Evolutionary conservation across 2,329 filamentous ascomycete species (phyloP).

Genomic region (Trichoderma arundinaceum): DNA sequence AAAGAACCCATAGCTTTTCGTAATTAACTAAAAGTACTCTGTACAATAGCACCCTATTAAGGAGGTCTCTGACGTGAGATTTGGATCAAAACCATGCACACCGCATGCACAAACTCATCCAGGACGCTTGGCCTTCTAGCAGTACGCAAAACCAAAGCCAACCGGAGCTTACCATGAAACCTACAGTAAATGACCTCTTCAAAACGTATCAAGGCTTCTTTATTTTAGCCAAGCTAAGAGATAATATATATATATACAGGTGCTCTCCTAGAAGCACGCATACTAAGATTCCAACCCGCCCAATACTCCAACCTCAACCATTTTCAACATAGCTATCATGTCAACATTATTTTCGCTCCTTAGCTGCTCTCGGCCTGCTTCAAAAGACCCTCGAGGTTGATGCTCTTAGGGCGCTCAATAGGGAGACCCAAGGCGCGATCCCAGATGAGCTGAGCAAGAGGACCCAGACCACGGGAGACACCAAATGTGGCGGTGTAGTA

Average conservation of each 20-base stretch:
- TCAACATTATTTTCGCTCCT: conserved; percentile 12
- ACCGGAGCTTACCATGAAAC: no score
- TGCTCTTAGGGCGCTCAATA: conserved; percentile 97
- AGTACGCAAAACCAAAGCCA: no score
- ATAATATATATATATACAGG: conserved; percentile 16
- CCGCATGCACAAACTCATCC: no score
- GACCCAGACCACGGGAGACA: conserved; percentile 76
- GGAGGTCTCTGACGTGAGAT: no score
- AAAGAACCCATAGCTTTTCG: no score
- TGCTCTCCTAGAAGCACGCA: conserved; percentile 3
- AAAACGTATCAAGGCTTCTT: not conserved
- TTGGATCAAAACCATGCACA: no score
- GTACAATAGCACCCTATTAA: no score
- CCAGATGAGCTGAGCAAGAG: conserved; percentile 94
- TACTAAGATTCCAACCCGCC: not conserved
- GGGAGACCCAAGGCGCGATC: conserved; percentile 90
- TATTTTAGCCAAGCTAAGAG: conserved; percentile 2
- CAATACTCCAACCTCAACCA: not conserved
- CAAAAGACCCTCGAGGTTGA: conserved; percentile 86
- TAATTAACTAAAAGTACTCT: no score
- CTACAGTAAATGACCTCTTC: not conserved
- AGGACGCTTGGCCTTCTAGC: no score
- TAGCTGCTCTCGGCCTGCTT: conserved; percentile 63
- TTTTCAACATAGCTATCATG: conserved; percentile 7
- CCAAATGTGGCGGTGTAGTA: conserved; percentile 85